A percentile compares a stretch with the other conserved stretches of the same genome.
Conservation (phyloP, 345 rosid species). For the Conringia planisiliqua region DNA sequence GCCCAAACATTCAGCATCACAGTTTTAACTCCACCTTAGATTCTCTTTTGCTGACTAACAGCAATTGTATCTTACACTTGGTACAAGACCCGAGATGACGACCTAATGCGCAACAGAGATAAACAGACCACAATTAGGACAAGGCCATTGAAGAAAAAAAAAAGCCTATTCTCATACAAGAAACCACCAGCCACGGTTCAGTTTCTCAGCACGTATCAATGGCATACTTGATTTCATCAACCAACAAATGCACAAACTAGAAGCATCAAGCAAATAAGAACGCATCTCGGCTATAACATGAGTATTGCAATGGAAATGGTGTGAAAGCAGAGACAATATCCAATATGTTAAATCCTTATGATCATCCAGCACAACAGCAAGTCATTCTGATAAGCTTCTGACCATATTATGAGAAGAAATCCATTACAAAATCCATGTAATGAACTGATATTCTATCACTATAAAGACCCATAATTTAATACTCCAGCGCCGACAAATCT, state of each 20-base stretch:
- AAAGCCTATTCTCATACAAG: too few relatives aligned
- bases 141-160: not conserved
- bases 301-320: not conserved
- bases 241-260: not conserved
- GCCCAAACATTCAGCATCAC: constrained; percentile 97
- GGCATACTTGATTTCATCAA: too few relatives aligned
- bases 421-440: not conserved
- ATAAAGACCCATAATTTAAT: not conserved
- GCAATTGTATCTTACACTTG: constrained; percentile 14
- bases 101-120: constrained; percentile 16
- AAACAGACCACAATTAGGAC: not conserved
- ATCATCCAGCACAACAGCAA: constrained; percentile 10
- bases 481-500: not conserved
- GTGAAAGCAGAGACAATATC: not conserved
- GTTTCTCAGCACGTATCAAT: too few relatives aligned
- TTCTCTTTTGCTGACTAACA: constrained; percentile 28
- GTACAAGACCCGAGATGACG: not conserved
- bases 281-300: not conserved
- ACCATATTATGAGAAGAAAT: not conserved
- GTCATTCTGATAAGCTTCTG: not conserved
- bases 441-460: not conserved
- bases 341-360: not conserved
- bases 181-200: too few relatives aligned
- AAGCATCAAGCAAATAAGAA: not conserved
- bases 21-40: constrained; percentile 37